A percentile compares a stretch with the other conserved stretches of the same genome.
These are phyloP conservation scores for Theileria parva DNA, from an alignment of 169 alveolate species.

Conservation along the genomic window DNA sequence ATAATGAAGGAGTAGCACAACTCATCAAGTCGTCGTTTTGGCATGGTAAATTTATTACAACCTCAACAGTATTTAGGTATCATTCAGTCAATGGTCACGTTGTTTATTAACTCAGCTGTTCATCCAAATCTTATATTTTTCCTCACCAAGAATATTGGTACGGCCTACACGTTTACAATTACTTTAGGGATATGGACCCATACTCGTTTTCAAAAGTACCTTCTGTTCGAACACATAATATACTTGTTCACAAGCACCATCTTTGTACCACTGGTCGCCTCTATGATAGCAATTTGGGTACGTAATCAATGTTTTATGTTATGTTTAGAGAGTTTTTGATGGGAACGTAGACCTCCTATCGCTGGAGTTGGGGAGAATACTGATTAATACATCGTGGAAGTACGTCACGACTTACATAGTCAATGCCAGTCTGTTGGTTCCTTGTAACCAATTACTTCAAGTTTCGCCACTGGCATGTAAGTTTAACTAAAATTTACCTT, in stretches of 20 bases:
- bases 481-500: neutral
- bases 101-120: conserved; percentile 53
- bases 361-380: conserved; percentile 51
- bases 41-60: conserved; percentile 23
- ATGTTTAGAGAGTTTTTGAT: conserved; percentile 51
- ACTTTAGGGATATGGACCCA: conserved; percentile 64
- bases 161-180: neutral
- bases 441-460: conserved; percentile 64
- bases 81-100: conserved; percentile 58
- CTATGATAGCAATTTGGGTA: conserved; percentile 69
- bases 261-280: conserved; percentile 63
- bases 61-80: conserved; percentile 11
- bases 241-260: conserved; percentile 62
- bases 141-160: conserved; percentile 56
- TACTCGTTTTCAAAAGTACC: conserved; percentile 54
- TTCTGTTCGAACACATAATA: conserved; percentile 58
- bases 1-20: conserved; percentile 9
- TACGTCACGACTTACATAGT: conserved; percentile 57
- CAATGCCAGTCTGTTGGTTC: conserved; percentile 59
- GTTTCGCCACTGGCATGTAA: conserved; percentile 50
- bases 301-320: neutral
- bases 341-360: conserved; percentile 60
- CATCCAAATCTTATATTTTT: conserved; percentile 56
- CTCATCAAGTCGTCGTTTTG: conserved; percentile 52
- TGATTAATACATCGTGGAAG: conserved; percentile 63